Evolutionary conservation across 345 rosid genomes (phyloP).

Genomic region (Psidium guajava): DNA sequence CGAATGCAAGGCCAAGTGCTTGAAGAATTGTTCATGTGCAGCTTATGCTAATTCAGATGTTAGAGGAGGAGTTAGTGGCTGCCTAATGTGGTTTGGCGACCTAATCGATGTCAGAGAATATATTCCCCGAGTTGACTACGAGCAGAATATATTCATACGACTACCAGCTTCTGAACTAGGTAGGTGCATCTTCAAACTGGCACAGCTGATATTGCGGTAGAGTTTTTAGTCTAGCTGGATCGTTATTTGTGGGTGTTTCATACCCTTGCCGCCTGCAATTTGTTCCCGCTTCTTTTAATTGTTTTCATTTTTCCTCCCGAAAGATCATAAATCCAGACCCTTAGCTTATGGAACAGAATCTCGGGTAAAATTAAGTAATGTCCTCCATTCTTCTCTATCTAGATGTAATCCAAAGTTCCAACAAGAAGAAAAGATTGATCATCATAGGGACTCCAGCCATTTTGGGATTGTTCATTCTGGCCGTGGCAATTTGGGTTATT

Average conservation of each 20-base stretch:
- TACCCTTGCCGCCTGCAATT: not conserved
- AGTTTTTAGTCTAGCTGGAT: not conserved
- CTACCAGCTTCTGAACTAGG: not conserved
- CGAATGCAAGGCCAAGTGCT: constrained; percentile 12
- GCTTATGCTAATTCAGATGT: constrained; percentile 22
- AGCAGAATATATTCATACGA: not conserved
- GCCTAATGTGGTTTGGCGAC: constrained; percentile 16
- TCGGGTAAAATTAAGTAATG: not conserved
- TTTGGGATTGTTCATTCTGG: not conserved
- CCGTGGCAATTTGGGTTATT: not conserved
- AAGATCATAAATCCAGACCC: not conserved
- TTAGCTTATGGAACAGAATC: not conserved
- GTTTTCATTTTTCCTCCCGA: not conserved
- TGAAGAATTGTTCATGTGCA: constrained; percentile 18
- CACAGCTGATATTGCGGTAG: not conserved
- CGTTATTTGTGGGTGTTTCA: not conserved
- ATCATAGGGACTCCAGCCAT: not conserved
- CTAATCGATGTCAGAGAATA: not conserved
- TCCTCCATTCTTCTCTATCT: not conserved
- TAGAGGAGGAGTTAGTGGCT: constrained; percentile 14
- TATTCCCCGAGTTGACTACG: not conserved
- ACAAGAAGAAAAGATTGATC: not conserved
- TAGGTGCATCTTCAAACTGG: not conserved
- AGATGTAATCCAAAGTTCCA: not conserved
- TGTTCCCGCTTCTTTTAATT: not conserved